Percentiles rank a stretch among this genome's conserved stretches.
Evolutionary conservation across 2,329 filamentous ascomycete genomes (phyloP).

Genomic region (Xenosphaeropsis pyriputrescens): DNA sequence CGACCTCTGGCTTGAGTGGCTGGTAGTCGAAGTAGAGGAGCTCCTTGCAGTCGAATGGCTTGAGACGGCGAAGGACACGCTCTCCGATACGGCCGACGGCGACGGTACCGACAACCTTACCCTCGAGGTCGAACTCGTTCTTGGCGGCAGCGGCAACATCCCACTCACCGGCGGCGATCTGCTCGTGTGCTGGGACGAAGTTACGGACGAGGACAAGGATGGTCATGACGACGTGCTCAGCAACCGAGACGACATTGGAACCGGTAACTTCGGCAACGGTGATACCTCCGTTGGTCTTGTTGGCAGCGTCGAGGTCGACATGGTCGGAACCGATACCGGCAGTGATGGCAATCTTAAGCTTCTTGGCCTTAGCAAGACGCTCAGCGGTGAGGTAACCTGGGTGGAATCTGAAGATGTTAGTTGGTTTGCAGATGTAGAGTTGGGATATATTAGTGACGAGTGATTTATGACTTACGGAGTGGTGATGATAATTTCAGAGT

Average conservation of each 20-base stretch:
- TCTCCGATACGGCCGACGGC: constrained; percentile 96
- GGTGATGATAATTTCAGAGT: constrained; percentile 97
- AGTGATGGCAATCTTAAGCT: constrained; percentile 92
- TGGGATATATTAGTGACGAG: not conserved
- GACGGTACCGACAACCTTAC: constrained; percentile 95
- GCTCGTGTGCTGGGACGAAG: constrained; percentile 95
- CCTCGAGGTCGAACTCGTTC: constrained; percentile 96
- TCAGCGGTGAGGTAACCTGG: constrained; percentile 94
- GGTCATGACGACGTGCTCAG: constrained; percentile 99
- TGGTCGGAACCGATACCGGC: constrained; percentile 98
- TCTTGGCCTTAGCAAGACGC: constrained; percentile 95
- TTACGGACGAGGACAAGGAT: constrained; percentile 93
- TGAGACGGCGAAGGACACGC: constrained; percentile 89
- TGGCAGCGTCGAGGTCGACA: constrained; percentile 73
- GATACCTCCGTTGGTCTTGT: constrained; percentile 95
- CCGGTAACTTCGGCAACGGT: constrained; percentile 97
- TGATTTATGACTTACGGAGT: constrained; percentile 52
- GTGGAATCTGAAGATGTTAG: constrained; percentile 57
- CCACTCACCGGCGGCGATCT: constrained; percentile 82
- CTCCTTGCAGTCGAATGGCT: constrained; percentile 99
- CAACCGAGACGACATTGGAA: constrained; percentile 95
- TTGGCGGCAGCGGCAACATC: constrained; percentile 91
- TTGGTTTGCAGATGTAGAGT: too few species aligned
- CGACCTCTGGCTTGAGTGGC: constrained; percentile 68
- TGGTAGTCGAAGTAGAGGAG: constrained; percentile 99